These are phyloP conservation scores for Hippophae tibetana DNA, from an alignment of 306 rosid genomes.

Conservation along the genomic window DNA sequence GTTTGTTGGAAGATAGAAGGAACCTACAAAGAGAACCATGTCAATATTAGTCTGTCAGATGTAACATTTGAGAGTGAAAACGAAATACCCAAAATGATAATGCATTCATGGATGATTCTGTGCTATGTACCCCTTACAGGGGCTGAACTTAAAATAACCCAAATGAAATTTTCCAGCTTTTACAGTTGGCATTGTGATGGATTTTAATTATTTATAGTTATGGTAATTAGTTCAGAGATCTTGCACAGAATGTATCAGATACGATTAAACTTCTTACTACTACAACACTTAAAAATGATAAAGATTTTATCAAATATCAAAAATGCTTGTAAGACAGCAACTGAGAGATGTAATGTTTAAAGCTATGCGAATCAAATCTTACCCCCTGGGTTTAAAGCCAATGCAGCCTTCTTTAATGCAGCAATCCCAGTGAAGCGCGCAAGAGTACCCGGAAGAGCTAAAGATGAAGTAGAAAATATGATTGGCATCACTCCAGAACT, in stretches of 20 bases:
- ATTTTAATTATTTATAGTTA: no score
- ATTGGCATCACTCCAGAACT: conserved; percentile 98
- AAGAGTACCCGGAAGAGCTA: conserved; percentile 91
- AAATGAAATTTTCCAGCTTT: no score
- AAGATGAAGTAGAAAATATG: conserved; percentile 86
- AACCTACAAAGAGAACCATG: conserved; percentile 44
- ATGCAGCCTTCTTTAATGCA: conserved; percentile 66
- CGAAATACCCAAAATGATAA: not conserved
- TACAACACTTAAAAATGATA: not conserved
- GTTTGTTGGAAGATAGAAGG: conserved; percentile 81
- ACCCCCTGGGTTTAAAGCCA: conserved; percentile 92
- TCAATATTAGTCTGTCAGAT: conserved; percentile 13
- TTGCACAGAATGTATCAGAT: not conserved
- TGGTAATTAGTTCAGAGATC: no score
- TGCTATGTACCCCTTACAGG: no score
- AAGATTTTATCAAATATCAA: conserved; percentile 10
- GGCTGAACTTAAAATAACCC: no score
- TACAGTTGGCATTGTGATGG: no score
- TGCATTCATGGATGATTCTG: no score
- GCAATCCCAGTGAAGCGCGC: conserved; percentile 87
- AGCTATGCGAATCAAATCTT: conserved; percentile 15
- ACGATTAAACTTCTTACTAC: not conserved
- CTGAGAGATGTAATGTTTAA: not conserved
- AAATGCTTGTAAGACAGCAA: not conserved
- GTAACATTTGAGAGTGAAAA: not conserved